These are phyloP conservation scores for Ceratocystis papillata DNA, from an alignment of 2,329 filamentous ascomycete species.

Conservation along the genomic window DNA sequence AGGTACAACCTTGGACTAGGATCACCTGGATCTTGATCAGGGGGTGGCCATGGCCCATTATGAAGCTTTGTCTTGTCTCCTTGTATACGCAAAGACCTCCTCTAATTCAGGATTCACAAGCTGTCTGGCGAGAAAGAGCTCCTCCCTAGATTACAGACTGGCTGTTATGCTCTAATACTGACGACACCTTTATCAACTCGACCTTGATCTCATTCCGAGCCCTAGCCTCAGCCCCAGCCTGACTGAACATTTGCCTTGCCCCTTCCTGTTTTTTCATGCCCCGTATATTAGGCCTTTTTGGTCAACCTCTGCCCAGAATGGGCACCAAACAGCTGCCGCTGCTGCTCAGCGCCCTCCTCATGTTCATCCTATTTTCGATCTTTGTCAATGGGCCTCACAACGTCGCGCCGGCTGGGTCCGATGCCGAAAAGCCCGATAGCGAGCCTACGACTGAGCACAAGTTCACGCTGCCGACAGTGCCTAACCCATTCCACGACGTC, in stretches of 20 bases:
- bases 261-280: conserved; percentile 34
- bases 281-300: conserved; percentile 34
- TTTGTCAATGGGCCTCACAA: conserved; percentile 34
- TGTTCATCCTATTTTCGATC: conserved; percentile 45
- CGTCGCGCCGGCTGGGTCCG: neutral
- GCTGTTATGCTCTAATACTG: too few species aligned
- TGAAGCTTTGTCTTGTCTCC: neutral
- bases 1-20: neutral
- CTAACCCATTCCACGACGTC: conserved; percentile 33
- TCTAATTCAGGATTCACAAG: neutral
- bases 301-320: conserved; percentile 41
- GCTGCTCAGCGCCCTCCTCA: conserved; percentile 40
- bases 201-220: too few species aligned
- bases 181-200: too few species aligned
- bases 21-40: neutral
- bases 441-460: conserved; percentile 35
- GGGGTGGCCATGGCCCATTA: conserved; percentile 2
- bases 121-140: neutral
- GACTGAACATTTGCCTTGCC: neutral
- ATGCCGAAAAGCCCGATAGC: neutral
- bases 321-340: conserved; percentile 43
- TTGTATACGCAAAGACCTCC: neutral
- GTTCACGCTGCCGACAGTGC: conserved; percentile 41
- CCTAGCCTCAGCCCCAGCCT: neutral
- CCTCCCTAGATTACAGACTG: too few species aligned